A percentile compares a stretch with the other conserved stretches of the same genome.
These are phyloP conservation scores for Camelina laxa DNA, from an alignment of 345 rosid species.

Conservation along the genomic window DNA sequence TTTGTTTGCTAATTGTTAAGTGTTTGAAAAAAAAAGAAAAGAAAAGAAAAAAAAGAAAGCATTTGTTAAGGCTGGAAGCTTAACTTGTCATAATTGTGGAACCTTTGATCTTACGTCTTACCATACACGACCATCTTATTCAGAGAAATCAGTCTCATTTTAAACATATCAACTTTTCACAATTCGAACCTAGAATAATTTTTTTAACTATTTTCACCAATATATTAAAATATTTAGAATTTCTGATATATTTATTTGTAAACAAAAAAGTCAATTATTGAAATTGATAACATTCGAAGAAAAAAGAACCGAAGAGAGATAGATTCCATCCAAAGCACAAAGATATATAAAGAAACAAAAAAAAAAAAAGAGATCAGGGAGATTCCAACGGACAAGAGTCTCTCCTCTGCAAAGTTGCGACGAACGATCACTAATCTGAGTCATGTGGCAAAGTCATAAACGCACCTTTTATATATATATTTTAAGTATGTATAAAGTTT, in stretches of 20 bases:
- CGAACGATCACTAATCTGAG: slow-evolving; percentile 39
- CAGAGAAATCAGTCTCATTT: not conserved
- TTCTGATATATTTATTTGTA: not conserved
- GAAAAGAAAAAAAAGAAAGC: too few relatives aligned
- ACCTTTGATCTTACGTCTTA: not conserved
- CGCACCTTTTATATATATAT: not conserved
- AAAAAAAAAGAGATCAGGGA: not conserved
- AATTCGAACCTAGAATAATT: not conserved
- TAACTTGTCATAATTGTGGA: not conserved
- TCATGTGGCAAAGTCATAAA: slow-evolving; percentile 37
- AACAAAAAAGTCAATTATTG: too few relatives aligned
- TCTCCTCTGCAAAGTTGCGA: slow-evolving; percentile 25
- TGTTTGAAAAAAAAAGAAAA: too few relatives aligned
- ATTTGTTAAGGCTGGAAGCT: not conserved
- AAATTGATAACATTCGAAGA: not conserved
- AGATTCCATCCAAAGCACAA: not conserved
- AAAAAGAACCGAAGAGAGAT: not conserved
- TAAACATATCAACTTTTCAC: not conserved
- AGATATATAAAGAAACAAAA: not conserved
- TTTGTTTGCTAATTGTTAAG: too few relatives aligned
- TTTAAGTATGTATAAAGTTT: too few relatives aligned
- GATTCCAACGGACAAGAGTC: slow-evolving; percentile 31
- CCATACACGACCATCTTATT: not conserved
- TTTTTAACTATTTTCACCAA: not conserved
- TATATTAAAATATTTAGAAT: not conserved